A percentile compares a stretch with the other conserved stretches of the same genome.
Evolutionary conservation across 139 green algal species (phyloP).

Genomic region (Raphidocelis subcapitata): DNA sequence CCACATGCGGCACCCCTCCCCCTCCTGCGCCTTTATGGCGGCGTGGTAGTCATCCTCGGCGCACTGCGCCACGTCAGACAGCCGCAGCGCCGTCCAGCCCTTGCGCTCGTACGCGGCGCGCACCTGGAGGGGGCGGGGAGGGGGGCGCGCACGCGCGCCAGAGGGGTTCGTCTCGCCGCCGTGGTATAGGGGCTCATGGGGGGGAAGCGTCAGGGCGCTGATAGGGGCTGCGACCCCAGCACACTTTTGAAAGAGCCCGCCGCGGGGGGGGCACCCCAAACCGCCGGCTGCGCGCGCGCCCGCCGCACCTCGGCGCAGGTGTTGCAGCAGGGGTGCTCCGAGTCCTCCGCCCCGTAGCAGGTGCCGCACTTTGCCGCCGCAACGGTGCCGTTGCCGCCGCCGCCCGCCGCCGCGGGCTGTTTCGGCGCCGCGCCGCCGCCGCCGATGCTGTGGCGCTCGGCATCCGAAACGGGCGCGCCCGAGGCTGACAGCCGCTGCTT

Average conservation of each 20-base stretch:
- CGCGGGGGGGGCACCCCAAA: too few species aligned
- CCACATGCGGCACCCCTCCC: constrained; percentile 94
- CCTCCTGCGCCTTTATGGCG: constrained; percentile 73
- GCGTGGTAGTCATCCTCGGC: constrained; percentile 72
- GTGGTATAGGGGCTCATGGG: too few species aligned
- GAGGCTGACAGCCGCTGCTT: constrained; percentile 64
- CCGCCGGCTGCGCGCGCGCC: too few species aligned
- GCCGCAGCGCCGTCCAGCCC: constrained; percentile 74
- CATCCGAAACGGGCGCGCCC: constrained; percentile 59
- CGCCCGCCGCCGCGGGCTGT: too few species aligned
- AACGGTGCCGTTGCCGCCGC: constrained; percentile 6
- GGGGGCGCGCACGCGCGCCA: too few species aligned
- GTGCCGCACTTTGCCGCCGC: constrained; percentile 76
- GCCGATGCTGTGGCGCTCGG: constrained; percentile 61
- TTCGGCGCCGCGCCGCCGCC: constrained; percentile 33
- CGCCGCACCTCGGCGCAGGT: constrained; percentile 86
- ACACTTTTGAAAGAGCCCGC: too few species aligned
- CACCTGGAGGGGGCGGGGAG: constrained; percentile 51
- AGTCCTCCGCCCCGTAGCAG: constrained; percentile 91
- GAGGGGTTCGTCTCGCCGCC: too few species aligned
- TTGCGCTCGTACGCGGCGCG: constrained; percentile 71
- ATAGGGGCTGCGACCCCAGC: too few species aligned
- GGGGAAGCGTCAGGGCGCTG: too few species aligned
- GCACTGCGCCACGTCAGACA: constrained; percentile 88
- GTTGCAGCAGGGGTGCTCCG: constrained; percentile 86